phyloP scores from a whole-genome alignment of 2,329 filamentous ascomycete species.

The Thyridium curvatum region DNA sequence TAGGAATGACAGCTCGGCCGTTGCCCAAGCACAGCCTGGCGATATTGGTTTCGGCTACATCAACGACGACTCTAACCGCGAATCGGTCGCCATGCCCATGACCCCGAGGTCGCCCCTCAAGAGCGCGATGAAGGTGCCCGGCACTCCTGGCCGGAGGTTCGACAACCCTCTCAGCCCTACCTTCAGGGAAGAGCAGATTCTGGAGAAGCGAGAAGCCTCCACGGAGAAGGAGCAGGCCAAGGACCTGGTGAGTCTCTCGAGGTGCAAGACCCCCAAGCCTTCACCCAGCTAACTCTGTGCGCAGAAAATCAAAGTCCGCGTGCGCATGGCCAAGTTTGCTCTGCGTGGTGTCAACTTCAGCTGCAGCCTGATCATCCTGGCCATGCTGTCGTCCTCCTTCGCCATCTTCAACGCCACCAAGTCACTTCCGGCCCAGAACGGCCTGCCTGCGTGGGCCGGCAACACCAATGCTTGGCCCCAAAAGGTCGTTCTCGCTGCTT shows the following conservation, averaged over 20 bases:
- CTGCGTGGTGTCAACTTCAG: constrained; percentile 96
- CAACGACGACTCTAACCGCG: constrained; percentile 46
- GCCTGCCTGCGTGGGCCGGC: constrained; percentile 76
- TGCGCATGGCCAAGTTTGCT: constrained; percentile 88
- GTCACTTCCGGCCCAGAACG: constrained; percentile 66
- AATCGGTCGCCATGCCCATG: constrained; percentile 55
- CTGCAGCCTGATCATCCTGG: constrained; percentile 89
- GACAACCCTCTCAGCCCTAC: constrained; percentile 83
- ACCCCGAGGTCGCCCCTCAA: constrained; percentile 76
- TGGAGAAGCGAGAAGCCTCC: constrained; percentile 76
- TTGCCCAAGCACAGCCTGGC: constrained; percentile 64
- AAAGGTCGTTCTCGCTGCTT: constrained; percentile 70
- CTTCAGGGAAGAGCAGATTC: constrained; percentile 77
- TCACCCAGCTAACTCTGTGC: constrained; percentile 26
- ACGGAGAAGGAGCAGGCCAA: constrained; percentile 84
- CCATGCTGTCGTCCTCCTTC: constrained; percentile 85
- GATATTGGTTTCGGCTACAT: constrained; percentile 95
- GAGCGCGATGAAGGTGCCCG: constrained; percentile 83
- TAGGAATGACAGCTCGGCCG: constrained; percentile 49
- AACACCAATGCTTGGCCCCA: constrained; percentile 85
- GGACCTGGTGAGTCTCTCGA: constrained; percentile 65
- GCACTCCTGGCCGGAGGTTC: constrained; percentile 67
- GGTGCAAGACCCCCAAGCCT: constrained; percentile 13
- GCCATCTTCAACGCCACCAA: constrained; percentile 88
- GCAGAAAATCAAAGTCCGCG: constrained; percentile 86